Base-by-base conservation (phyloP, 192 early-diverging fungal species). In the Coemansia asiatica region DNA sequence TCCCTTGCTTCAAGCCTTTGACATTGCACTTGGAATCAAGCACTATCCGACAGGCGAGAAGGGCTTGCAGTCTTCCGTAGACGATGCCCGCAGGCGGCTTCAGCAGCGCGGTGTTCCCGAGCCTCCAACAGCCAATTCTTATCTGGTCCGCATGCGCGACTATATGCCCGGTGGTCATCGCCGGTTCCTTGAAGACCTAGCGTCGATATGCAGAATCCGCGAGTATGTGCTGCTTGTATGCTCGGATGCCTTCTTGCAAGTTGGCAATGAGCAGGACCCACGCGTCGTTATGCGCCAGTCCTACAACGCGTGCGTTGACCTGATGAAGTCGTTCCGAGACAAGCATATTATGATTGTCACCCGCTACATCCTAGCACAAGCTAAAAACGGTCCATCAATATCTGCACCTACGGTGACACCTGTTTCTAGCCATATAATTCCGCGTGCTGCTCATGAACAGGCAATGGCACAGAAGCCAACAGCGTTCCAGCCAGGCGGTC, bases 331-430 rank as follows among this genome's bases (percentile, higher is more conserved):
- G 10, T 98, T 98, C 85, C 74, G 96, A 10, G 92, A 94, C 64
- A 88, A 86, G 48, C 96, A 98, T 74, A 87, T 98, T 27, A 93
- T 96, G 72, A 90, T 98, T 54, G 94, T 95, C 13, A 89, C 89
- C 6, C 81, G 91, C 21, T 98, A 97, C 66, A 95, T 98, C 69
- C 84, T 98, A 22, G 84, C 86, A 46, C 96, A 92, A 61, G 90
- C 91, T 9, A 81, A 84, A 69, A 90, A 87, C 50, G 86, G 88
- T 16, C 88, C 88, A 25, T 85, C 88, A 40, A 81, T 88, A n/a
- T 81, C 86, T 4, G 79, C 89, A 22, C 63, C 59, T 10, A 47
- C 76, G 6, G 46, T 40, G 12, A 23, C 71, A 22, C 64, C 68
- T 7, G 58, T 67, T 6, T 62, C 69, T 15, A 72, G 64, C 46